Evolutionary conservation across 75 land plant species (phyloP), one percentile per base, ranked within the genome.

Genomic region (Sequoia sempervirens): DNA sequence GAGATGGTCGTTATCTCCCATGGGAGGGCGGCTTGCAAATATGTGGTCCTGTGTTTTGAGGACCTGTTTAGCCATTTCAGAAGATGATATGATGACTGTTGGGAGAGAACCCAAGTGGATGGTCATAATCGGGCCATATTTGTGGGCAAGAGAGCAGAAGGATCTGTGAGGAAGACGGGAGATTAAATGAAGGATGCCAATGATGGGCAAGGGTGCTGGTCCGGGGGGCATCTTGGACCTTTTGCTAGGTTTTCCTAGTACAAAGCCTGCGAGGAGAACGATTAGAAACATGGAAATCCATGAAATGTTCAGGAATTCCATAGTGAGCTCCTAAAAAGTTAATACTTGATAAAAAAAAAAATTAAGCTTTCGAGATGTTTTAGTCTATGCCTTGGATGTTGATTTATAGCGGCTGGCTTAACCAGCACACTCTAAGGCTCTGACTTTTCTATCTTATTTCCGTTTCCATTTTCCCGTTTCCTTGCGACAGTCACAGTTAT

Each of bases 101-200:
- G 15, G 68, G 23, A 18, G 18, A 18, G 68, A 66, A 10, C 83
- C 83, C 13, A 82, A 26, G 40, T n/a, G 15, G 46, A 82, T 9
- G n/a, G 68, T 32, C 76, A 82, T 82, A 14, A 82, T 30, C 23
- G 68, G 74, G n/a, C 83, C 83, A 26, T 82, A 58, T n/a, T 34
- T 82, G 0, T 1, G 34, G 8, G 83, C 15, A n/a, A 82, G 83
- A 56, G 28, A 30, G 5, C 5, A 17, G 8, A 82, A 40, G 26
- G 45, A 17, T 66, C 28, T 30, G 83, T 82, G 81, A 13, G 74
- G 83, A 37, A 37, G 74, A 15, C 7, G 6, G 32, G 73, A 76
- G 41, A 82, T 13, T 23, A 37, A 2, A 14, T 56, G 83, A 20
- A 82, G 32, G 32, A 37, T 40, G 34, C 83, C 83, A n/a, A 82